These are phyloP conservation scores for Penicillium dipodomyicola DNA, from an alignment of 495 filamentous ascomycete species.

Conservation along the genomic window DNA sequence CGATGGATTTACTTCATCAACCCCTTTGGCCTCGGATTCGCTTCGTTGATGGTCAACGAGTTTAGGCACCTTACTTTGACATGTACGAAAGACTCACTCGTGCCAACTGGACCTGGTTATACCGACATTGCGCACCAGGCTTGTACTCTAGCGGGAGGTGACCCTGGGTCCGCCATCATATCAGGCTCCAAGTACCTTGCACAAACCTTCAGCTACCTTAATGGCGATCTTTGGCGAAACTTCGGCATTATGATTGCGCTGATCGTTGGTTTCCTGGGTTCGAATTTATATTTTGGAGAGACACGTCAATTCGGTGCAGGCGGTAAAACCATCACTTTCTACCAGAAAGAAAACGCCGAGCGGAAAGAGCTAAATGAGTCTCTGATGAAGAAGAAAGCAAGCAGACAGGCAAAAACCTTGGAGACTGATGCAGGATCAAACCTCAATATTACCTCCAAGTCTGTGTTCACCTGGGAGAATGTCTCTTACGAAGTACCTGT, in stretches of 20 bases:
- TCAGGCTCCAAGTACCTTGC: slow-evolving; percentile 62
- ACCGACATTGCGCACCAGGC: slow-evolving; percentile 66
- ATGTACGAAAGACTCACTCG: slow-evolving; percentile 60
- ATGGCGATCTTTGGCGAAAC: slow-evolving; percentile 67
- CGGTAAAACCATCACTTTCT: slow-evolving; percentile 74
- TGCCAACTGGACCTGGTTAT: slow-evolving; percentile 65
- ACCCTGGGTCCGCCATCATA: slow-evolving; percentile 57
- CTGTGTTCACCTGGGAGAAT: slow-evolving; percentile 50
- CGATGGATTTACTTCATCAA: slow-evolving; percentile 84
- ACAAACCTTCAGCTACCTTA: slow-evolving; percentile 59
- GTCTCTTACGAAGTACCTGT: slow-evolving; percentile 66
- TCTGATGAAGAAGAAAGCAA: slow-evolving; percentile 55
- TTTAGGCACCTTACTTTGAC: slow-evolving; percentile 62
- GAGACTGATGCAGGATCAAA: slow-evolving; percentile 48
- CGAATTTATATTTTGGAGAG: slow-evolving; percentile 73
- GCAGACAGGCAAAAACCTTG: slow-evolving; percentile 49
- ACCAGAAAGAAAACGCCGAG: slow-evolving; percentile 68
- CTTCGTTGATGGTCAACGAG: slow-evolving; percentile 79
- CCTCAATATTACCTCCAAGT: slow-evolving; percentile 64
- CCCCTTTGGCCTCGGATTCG: slow-evolving; percentile 70
- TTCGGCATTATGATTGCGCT: slow-evolving; percentile 71
- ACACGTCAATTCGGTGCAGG: slow-evolving; percentile 72
- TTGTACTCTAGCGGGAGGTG: slow-evolving; percentile 68
- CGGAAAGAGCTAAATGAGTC: slow-evolving; percentile 65
- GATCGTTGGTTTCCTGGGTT: slow-evolving; percentile 63